phyloP scores from a whole-genome alignment of 371 early-diverging fungal genomes.

The Lichtheimia ornata region DNA sequence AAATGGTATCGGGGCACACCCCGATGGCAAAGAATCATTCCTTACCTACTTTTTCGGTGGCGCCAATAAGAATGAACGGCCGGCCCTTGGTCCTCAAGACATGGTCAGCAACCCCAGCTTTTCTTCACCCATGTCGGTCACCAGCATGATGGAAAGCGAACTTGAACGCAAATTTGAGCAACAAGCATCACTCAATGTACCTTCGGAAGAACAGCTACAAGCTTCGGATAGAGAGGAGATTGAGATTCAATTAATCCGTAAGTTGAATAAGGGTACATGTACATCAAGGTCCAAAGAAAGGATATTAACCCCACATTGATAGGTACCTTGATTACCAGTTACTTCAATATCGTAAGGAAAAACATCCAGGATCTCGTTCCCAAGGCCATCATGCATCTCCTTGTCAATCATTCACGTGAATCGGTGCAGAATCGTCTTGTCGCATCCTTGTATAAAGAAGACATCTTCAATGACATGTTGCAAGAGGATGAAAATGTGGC shows the following conservation, averaged over 20 bases:
- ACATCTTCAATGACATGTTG: constrained; percentile 72
- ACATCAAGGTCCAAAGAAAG: background rate
- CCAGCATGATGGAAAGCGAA: constrained; percentile 48
- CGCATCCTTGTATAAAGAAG: constrained; percentile 81
- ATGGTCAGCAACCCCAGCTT: constrained; percentile 32
- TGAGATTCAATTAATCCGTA: constrained; percentile 86
- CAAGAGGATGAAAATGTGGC: constrained; percentile 83
- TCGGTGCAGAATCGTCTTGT: constrained; percentile 85
- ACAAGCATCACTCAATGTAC: constrained; percentile 11
- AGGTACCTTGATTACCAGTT: constrained; percentile 41
- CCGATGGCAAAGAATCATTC: constrained; percentile 58
- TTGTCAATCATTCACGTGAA: constrained; percentile 79
- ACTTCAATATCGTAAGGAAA: constrained; percentile 56
- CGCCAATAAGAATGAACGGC: constrained; percentile 43
- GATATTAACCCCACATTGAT: background rate
- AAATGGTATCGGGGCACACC: constrained; percentile 14
- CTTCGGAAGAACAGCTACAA: constrained; percentile 27
- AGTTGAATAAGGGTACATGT: constrained; percentile 19
- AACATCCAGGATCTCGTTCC: constrained; percentile 89
- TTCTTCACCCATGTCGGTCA: constrained; percentile 43
- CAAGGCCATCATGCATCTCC: constrained; percentile 88
- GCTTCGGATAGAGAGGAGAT: constrained; percentile 77
- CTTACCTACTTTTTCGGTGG: constrained; percentile 82
- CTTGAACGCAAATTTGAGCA: constrained; percentile 39
- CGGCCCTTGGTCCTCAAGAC: constrained; percentile 43